Conservation (phyloP, 2,329 filamentous ascomycete species). For the Diaporthe batatas region DNA sequence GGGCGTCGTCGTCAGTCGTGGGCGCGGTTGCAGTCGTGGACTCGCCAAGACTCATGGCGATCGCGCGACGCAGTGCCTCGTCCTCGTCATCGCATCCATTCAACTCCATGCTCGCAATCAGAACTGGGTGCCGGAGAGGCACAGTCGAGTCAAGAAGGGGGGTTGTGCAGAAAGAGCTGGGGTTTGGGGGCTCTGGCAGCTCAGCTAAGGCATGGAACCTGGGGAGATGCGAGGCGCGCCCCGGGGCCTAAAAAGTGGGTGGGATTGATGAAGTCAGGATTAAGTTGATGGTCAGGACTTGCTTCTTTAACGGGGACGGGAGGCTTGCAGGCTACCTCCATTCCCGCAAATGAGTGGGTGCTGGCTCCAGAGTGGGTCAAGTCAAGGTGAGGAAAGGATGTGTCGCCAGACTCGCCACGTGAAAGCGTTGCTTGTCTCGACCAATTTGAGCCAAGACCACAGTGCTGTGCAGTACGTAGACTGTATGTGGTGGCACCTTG, state of each 20-base stretch:
- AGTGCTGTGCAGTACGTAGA: background rate
- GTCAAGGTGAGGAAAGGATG: conserved; percentile 13
- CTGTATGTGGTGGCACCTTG: background rate
- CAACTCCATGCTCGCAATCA: conserved; percentile 48
- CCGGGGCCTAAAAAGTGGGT: conserved; percentile 15
- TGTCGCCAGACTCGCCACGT: conserved; percentile 26
- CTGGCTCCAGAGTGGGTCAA: background rate
- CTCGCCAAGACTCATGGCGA: conserved; percentile 67
- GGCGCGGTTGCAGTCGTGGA: conserved; percentile 42
- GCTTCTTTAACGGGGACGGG: conserved; percentile 16
- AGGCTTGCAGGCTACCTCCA: conserved; percentile 24
- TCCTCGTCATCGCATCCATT: conserved; percentile 63
- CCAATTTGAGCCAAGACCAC: background rate
- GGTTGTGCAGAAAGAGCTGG: background rate
- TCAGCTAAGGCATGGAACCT: background rate
- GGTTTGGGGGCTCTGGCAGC: background rate
- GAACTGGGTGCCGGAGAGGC: background rate
- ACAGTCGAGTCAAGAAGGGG: conserved; percentile 16
- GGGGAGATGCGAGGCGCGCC: background rate
- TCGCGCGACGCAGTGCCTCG: conserved; percentile 71
- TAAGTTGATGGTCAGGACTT: conserved; percentile 21
- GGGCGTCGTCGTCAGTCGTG: conserved; percentile 20
- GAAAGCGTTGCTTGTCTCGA: conserved; percentile 29
- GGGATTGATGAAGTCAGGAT: conserved; percentile 33
- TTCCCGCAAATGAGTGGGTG: conserved; percentile 23